Conservation (phyloP, 148 eudicot genomes). For the Persicaria tinctoria region DNA sequence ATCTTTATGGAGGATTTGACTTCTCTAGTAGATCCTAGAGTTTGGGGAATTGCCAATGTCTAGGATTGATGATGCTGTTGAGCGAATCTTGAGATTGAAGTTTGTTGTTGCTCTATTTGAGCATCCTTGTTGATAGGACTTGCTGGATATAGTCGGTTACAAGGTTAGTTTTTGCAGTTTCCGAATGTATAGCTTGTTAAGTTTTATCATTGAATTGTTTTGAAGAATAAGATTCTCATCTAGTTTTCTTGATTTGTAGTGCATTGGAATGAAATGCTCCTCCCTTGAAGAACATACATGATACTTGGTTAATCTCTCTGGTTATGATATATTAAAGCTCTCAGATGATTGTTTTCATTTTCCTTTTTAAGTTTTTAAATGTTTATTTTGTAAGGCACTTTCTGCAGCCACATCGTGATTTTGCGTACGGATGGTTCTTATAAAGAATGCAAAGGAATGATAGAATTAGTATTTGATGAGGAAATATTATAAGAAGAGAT, state of each 20-base stretch:
- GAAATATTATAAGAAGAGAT: too few species aligned
- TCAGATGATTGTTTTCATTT: neutral
- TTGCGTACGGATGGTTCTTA: slow-evolving; percentile 89
- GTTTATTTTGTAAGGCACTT: neutral
- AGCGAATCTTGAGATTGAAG: slow-evolving; percentile 80
- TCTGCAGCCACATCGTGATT: slow-evolving; percentile 69
- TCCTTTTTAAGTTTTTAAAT: neutral
- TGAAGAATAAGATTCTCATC: too few species aligned
- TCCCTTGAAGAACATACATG: too few species aligned
- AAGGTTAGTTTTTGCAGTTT: slow-evolving; percentile 41
- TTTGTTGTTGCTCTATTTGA: slow-evolving; percentile 84
- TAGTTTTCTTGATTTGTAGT: too few species aligned
- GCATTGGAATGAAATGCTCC: too few species aligned
- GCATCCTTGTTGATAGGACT: slow-evolving; percentile 69
- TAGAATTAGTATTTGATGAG: slow-evolving; percentile 19
- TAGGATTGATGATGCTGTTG: slow-evolving; percentile 93
- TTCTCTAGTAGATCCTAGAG: slow-evolving; percentile 63
- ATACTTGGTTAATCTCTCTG: too few species aligned
- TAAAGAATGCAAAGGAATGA: slow-evolving; percentile 81
- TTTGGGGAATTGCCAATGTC: slow-evolving; percentile 66
- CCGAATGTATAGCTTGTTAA: neutral
- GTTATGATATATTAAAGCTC: too few species aligned
- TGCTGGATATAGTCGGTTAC: slow-evolving; percentile 72
- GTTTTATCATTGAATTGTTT: too few species aligned
- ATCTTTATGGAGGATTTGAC: slow-evolving; percentile 56